Base-by-base conservation (phyloP, 2,329 filamentous ascomycete genomes). In the Trichoderma guizhouense region DNA sequence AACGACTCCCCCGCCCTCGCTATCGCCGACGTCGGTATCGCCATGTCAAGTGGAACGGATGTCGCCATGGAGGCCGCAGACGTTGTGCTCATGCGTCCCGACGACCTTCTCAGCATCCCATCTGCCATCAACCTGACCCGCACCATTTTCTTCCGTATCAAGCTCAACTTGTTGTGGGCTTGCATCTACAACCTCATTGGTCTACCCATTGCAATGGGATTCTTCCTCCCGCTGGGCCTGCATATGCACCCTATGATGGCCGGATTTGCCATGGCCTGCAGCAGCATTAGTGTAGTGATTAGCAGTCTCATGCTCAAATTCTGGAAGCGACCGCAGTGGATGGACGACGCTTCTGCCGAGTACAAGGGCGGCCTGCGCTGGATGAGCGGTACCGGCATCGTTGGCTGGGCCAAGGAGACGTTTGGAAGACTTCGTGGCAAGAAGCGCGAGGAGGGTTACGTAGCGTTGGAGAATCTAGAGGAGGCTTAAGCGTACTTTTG, bases 1-100 rank as follows among this genome's bases (percentile, higher is more conserved):
- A 99, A 99, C 82, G 96, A 99, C 84, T 97, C 94, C 0, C 96
- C 96, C 0, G 96, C 96, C 0, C 89, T 99, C 12, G 96, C 94
- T 0, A 97, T 94, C 0, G 95, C 96, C 12, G 91, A 97, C 76
- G 90, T 98, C 32, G 96, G 96, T 74, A 97, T 99, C 76, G 95
- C 95, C 72, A 93, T 99, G 82, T 89, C 93, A 6, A 94, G 91
- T 8, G 96, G 96, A 71, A 98, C 96, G 0, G 96, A 98, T 79
- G 95, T 99, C 1, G 96, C 96, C 64, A 97, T 99, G 90, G 96
- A 98, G 83, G 96, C 96, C 1, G 96, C 96, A 0, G 94, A 97
- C 77, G 90, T 99, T 21, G 96, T 99, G 18, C 90, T 99, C 69
- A 99, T 99, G 95, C 91, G 92, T 3, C 93, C 93, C 0, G 92